phyloP scores from a whole-genome alignment of 139 green algal genomes.

The Chlamydomonas incerta region DNA sequence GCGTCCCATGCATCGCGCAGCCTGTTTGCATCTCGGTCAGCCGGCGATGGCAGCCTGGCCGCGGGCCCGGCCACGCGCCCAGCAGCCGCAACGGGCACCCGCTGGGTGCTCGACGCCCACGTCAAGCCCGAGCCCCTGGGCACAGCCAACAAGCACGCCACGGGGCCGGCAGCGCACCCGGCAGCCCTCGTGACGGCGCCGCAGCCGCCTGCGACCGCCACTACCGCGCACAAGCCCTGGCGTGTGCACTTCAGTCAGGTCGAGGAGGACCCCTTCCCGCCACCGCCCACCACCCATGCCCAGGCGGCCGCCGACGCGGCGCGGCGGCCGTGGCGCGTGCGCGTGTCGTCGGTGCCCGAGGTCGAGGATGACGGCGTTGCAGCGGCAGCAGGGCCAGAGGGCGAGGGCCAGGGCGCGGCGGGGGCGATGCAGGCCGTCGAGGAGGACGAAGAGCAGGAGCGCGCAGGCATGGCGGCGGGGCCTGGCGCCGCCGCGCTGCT shows the following conservation, averaged over 20 bases:
- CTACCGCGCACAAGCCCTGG: conserved; percentile 17
- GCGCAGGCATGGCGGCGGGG: not conserved
- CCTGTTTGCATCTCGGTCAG: not conserved
- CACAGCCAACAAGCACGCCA: not conserved
- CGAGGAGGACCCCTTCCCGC: conserved; percentile 4
- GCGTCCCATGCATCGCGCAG: too few species aligned
- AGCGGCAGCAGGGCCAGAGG: not conserved
- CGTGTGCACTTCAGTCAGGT: conserved; percentile 38
- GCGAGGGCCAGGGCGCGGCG: not conserved
- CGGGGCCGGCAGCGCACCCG: not conserved
- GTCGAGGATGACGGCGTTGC: not conserved
- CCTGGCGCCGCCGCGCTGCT: not conserved
- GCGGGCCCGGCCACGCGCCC: not conserved
- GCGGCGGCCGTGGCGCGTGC: conserved; percentile 29
- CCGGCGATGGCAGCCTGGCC: too few species aligned
- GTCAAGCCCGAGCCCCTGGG: conserved; percentile 5
- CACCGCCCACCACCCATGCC: not conserved
- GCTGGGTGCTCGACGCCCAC: not conserved
- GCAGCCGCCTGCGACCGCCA: not conserved
- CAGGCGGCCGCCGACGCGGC: not conserved
- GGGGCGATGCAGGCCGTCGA: not conserved
- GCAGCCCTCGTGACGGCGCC: too few species aligned
- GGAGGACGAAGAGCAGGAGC: not conserved
- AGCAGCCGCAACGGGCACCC: not conserved
- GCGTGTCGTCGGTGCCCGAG: conserved; percentile 16